Evolutionary conservation across 495 filamentous ascomycete genomes (phyloP).

Genomic region (Aspergillus affinis): DNA sequence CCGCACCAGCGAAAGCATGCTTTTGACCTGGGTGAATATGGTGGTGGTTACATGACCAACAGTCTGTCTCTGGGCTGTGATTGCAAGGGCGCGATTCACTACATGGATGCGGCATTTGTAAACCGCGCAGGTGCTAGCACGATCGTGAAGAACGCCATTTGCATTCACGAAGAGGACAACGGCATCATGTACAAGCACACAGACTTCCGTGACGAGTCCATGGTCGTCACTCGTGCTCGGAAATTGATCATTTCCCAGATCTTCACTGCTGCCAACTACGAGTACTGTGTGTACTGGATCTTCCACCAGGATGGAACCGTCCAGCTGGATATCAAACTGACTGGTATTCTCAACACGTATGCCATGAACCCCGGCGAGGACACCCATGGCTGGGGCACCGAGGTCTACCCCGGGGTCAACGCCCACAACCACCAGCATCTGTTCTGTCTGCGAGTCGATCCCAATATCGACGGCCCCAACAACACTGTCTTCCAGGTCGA

Average conservation of each 20-base stretch:
- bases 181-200: slow-evolving; percentile 96
- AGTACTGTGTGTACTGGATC: slow-evolving; percentile 93
- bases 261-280: slow-evolving; percentile 97
- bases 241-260: slow-evolving; percentile 90
- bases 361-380: slow-evolving; percentile 81
- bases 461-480: slow-evolving; percentile 81
- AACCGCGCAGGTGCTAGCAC: slow-evolving; percentile 74
- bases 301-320: slow-evolving; percentile 94
- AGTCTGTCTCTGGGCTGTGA: slow-evolving; percentile 85
- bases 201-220: slow-evolving; percentile 88
- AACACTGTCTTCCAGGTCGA: slow-evolving; percentile 89
- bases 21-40: slow-evolving; percentile 93
- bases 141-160: slow-evolving; percentile 93
- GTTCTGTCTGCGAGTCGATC: slow-evolving; percentile 88
- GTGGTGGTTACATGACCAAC: slow-evolving; percentile 95
- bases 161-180: slow-evolving; percentile 93
- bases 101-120: slow-evolving; percentile 81
- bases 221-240: slow-evolving; percentile 81
- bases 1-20: slow-evolving; percentile 94
- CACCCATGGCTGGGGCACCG: slow-evolving; percentile 85
- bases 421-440: slow-evolving; percentile 89
- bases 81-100: slow-evolving; percentile 94
- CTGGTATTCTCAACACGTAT: slow-evolving; percentile 94
- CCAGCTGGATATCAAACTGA: slow-evolving; percentile 93
- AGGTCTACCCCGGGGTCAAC: slow-evolving; percentile 87